Conservation (phyloP, 371 early-diverging fungal genomes). For the Smittium culicis region DNA sequence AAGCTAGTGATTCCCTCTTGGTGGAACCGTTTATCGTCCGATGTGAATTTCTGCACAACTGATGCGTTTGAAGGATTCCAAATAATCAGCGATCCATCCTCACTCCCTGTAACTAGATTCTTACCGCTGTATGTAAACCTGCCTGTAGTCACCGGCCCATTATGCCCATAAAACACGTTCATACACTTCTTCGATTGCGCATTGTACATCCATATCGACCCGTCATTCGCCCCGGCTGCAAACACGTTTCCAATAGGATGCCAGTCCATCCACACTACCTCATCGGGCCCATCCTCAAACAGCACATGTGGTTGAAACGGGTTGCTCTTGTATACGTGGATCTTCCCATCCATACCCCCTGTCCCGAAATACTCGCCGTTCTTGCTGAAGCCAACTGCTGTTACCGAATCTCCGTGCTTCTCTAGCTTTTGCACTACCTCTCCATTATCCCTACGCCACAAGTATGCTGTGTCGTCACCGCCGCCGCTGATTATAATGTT, state of each 20-base stretch:
- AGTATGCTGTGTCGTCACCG: slow-evolving; percentile 80
- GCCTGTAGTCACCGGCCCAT: slow-evolving; percentile 71
- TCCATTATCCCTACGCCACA: slow-evolving; percentile 80
- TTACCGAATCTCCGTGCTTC: slow-evolving; percentile 80
- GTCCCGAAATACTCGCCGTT: slow-evolving; percentile 79
- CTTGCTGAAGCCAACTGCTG: slow-evolving; percentile 62
- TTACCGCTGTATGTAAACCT: slow-evolving; percentile 82
- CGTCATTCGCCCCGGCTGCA: slow-evolving; percentile 73
- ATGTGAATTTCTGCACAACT: slow-evolving; percentile 39
- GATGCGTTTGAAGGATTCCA: slow-evolving; percentile 88
- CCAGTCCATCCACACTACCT: slow-evolving; percentile 88
- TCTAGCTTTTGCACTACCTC: slow-evolving; percentile 39
- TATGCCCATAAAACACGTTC: slow-evolving; percentile 84
- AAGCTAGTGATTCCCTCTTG: slow-evolving; percentile 62
- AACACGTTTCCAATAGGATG: slow-evolving; percentile 87
- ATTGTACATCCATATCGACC: slow-evolving; percentile 90
- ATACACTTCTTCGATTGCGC: slow-evolving; percentile 75
- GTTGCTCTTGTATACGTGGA: slow-evolving; percentile 62
- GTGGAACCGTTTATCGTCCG: slow-evolving; percentile 79
- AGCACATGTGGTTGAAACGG: slow-evolving; percentile 13
- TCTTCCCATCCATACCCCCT: slow-evolving; percentile 91
- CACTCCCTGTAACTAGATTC: slow-evolving; percentile 68
- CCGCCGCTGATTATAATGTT: slow-evolving; percentile 60
- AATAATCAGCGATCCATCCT: slow-evolving; percentile 66
- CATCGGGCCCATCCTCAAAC: slow-evolving; percentile 77